These are phyloP conservation scores for Xylariaceae sp. DNA, from an alignment of 2,329 filamentous ascomycete genomes.

Conservation along the genomic window DNA sequence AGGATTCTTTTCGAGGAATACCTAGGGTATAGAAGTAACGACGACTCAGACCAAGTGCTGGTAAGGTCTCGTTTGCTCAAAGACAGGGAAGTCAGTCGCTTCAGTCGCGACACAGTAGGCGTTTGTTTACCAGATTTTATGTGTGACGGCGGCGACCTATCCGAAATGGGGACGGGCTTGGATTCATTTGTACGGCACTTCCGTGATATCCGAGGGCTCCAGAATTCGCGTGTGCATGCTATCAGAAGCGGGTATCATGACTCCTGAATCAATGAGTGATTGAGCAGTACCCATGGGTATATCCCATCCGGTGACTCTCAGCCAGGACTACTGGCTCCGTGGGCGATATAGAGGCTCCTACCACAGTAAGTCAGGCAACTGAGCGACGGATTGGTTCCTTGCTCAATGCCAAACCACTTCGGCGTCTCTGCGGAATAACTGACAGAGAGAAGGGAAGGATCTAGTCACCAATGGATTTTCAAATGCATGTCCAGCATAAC, in stretches of 20 bases:
- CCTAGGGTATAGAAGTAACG: conserved; percentile 31
- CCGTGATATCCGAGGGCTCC: neutral
- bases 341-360: neutral
- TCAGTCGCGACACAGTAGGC: conserved; percentile 25
- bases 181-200: conserved; percentile 8
- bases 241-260: neutral
- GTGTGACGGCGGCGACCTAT: conserved; percentile 24
- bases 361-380: conserved; percentile 1
- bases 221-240: neutral
- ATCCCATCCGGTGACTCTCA: neutral
- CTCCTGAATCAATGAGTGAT: neutral
- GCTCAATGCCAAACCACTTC: no score
- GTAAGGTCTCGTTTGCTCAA: conserved; percentile 30
- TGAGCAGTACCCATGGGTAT: neutral
- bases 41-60: conserved; percentile 35
- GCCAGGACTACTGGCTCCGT: neutral
- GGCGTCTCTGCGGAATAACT: neutral
- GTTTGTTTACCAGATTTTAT: conserved; percentile 22
- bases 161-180: conserved; percentile 15
- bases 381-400: neutral
- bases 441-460: neutral
- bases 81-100: conserved; percentile 27
- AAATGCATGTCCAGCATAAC: neutral
- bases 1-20: conserved; percentile 5
- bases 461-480: neutral